A percentile compares a stretch with the other conserved stretches of the same genome.
Conservation (phyloP, 1,284 basidiomycete species). For the Cutaneotrichosporon sp. region DNA sequence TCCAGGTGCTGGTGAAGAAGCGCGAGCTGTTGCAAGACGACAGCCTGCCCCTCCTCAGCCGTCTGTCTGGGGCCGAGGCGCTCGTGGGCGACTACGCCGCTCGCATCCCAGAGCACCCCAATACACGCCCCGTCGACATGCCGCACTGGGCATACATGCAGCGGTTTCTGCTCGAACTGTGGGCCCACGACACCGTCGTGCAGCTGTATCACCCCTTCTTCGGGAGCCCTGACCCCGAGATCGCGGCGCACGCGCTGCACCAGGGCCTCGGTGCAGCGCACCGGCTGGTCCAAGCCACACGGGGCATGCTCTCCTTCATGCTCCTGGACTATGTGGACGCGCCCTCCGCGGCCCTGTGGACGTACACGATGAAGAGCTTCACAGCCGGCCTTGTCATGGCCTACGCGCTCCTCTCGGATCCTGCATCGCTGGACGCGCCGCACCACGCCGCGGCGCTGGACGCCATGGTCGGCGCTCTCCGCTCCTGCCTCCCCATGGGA, state of each 20-base stretch:
- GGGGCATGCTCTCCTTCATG: background rate
- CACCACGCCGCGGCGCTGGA: constrained; percentile 4
- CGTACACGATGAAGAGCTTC: constrained; percentile 9
- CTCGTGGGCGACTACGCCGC: background rate
- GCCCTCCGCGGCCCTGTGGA: constrained; percentile 10
- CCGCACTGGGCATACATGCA: constrained; percentile 13
- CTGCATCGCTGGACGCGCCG: background rate
- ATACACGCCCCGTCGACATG: background rate
- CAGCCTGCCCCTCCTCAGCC: background rate
- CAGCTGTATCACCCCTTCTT: constrained; percentile 9
- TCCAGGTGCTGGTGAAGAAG: background rate
- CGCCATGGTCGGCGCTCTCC: constrained; percentile 9
- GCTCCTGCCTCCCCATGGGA: background rate
- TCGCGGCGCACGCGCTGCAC: background rate
- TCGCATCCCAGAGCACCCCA: background rate
- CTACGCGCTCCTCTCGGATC: constrained; percentile 9
- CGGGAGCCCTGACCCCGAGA: background rate
- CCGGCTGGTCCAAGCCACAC: background rate
- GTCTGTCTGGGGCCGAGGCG: background rate
- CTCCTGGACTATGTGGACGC: constrained; percentile 12
- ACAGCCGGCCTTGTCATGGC: constrained; percentile 11
- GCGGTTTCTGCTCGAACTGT: background rate
- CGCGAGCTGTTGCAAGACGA: background rate
- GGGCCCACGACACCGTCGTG: background rate
- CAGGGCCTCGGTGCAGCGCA: background rate